A percentile compares a stretch with the other conserved stretches of the same genome.
phyloP scores from a whole-genome alignment of 129 eudicot species.

The Glebionis coronaria region DNA sequence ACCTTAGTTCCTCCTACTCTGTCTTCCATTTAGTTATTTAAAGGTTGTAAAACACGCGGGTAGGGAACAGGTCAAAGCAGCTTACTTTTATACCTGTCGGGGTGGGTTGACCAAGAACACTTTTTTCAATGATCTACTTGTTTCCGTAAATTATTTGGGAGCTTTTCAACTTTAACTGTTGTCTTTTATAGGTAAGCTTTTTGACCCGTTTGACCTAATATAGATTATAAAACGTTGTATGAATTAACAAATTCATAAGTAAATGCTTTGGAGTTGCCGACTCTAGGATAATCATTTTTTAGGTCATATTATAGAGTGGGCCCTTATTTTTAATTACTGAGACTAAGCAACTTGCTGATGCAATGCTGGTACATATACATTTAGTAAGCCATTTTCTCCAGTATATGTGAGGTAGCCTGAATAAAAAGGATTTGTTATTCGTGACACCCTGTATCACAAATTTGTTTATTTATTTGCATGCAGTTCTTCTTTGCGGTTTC shows the following conservation, averaged over 20 bases:
- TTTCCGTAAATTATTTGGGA: too few relatives aligned
- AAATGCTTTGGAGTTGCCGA: neutral
- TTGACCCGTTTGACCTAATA: too few relatives aligned
- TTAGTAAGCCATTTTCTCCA: too few relatives aligned
- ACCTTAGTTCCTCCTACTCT: slow-evolving; percentile 22
- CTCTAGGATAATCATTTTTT: too few relatives aligned
- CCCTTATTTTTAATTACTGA: neutral
- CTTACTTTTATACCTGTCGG: too few relatives aligned
- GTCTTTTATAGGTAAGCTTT: too few relatives aligned
- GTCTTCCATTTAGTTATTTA: neutral
- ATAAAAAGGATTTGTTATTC: neutral
- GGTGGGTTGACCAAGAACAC: too few relatives aligned
- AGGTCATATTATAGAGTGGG: neutral
- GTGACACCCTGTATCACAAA: neutral
- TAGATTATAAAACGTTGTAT: neutral
- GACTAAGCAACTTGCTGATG: slow-evolving; percentile 2
- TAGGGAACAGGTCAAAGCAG: too few relatives aligned
- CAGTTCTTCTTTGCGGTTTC: slow-evolving; percentile 99
- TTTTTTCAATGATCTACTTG: too few relatives aligned
- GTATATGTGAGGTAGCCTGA: too few relatives aligned
- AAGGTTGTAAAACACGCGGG: too few relatives aligned
- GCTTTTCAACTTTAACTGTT: too few relatives aligned
- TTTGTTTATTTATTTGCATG: slow-evolving; percentile 16
- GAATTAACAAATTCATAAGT: neutral
- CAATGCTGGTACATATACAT: neutral